Base-by-base conservation (phyloP, 306 rosid species). In the Ormosia emarginata region DNA sequence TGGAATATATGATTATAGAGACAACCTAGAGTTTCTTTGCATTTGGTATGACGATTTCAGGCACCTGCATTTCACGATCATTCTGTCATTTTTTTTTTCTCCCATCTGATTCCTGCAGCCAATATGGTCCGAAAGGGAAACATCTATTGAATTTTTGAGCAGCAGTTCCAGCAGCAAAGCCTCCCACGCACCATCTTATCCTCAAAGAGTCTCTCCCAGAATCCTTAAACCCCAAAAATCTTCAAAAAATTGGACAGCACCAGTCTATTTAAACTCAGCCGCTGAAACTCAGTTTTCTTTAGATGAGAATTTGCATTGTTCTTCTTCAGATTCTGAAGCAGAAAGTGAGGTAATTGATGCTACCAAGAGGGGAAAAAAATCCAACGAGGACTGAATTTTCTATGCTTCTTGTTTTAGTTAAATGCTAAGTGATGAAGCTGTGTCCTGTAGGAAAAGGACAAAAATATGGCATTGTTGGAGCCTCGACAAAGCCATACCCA, bases 101-200 rank as follows among this genome's bases (percentile, higher is more conserved):
- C 18, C 49, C 49, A 53, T 65, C 7, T 65, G 70, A 75, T 46
- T 78, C 36, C 56, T 67, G 90, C 92, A 93, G 99, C 97, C 99
- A 79, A 88, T 89, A n/a, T 95, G 98, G 97, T 82, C 90, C n/a
- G 89, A 92, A 87, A 86, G 79, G 80, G 93, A 88, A 52, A 77
- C 46, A 32, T 89, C 94, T 17, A 18, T 73, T 80, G 92, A 91
- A 78, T 65, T 79, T 32, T 55, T 81, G 77, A 82, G 86, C 77
- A 49, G 68, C 85, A 80, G 71, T 71, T 62, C 81, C 66, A 67
- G 77, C 77, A 53, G 79, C 73, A 79, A 67, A 58, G 65, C 85
- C 70, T 85, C 81, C 44, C 76, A 73, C 2, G 59, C 77, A 52
- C 73, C 83, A 10, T 75, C 57, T 80, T 87, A 86, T 85, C 93